phyloP scores from a whole-genome alignment of 225 moss, liverwort and hornwort species.

The Anthoceros angustus region DNA sequence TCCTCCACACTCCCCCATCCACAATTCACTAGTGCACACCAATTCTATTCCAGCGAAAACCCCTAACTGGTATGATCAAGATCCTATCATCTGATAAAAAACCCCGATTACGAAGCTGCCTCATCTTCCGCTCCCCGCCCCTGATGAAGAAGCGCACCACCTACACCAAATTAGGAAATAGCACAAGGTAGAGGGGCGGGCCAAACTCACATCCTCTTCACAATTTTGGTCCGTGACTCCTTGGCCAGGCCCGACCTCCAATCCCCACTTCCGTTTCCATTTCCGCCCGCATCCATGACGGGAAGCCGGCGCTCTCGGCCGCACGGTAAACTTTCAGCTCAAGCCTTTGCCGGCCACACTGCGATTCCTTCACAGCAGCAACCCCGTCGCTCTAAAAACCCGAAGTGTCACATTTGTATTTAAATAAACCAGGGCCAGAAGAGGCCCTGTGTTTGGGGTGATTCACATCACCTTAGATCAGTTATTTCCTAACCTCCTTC shows the following conservation, averaged over 20 bases:
- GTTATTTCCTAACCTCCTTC: no score
- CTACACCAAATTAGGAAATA: not conserved
- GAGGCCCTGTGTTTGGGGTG: no score
- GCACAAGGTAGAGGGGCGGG: not conserved
- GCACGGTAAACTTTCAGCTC: no score
- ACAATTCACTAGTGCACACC: not conserved
- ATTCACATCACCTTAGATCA: no score
- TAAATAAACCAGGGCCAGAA: no score
- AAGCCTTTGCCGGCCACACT: no score
- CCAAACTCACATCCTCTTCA: slow-evolving; percentile 41
- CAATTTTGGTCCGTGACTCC: slow-evolving; percentile 47
- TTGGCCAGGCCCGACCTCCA: slow-evolving; percentile 42
- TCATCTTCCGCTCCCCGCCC: not conserved
- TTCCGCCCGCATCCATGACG: slow-evolving; percentile 7
- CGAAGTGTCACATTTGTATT: no score
- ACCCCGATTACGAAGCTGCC: not conserved
- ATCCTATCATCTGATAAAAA: not conserved
- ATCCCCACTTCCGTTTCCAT: slow-evolving; percentile 21
- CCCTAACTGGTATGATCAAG: not conserved
- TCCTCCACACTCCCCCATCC: not conserved
- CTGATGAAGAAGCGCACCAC: not conserved
- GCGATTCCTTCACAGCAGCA: no score
- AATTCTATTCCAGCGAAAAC: not conserved
- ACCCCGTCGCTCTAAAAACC: no score
- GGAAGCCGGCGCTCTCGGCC: no score